A percentile compares a stretch with the other conserved stretches of the same genome.
phyloP scores from a whole-genome alignment of 768 basidiomycete species.

The Boletus huronensis region DNA sequence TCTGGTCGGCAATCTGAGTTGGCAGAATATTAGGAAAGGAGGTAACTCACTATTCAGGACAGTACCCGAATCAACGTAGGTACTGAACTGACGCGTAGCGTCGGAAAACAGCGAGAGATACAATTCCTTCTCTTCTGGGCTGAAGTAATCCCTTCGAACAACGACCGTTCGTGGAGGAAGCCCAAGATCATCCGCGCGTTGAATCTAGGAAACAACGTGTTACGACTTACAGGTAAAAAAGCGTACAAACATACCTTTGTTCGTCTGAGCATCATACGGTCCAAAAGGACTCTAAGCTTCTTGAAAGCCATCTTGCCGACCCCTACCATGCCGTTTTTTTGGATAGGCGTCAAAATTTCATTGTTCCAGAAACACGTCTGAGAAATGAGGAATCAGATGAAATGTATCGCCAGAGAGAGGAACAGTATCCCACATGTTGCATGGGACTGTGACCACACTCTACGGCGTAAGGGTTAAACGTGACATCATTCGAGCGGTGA shows the following conservation, averaged over 20 bases:
- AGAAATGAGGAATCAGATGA: conserved; percentile 4
- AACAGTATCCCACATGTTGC: conserved; percentile 57
- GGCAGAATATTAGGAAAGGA: neutral
- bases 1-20: conserved; percentile 40
- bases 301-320: conserved; percentile 84
- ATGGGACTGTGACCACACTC: conserved; percentile 84
- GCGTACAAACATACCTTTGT: conserved; percentile 55
- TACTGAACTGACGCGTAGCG: conserved; percentile 87
- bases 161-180: conserved; percentile 89
- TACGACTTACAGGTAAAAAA: neutral
- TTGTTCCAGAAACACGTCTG: conserved; percentile 97
- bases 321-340: conserved; percentile 80
- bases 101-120: conserved; percentile 90
- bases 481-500: neutral
- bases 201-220: conserved; percentile 48
- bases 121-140: conserved; percentile 94
- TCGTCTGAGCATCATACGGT: conserved; percentile 92
- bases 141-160: conserved; percentile 89
- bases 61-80: conserved; percentile 88
- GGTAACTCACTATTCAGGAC: conserved; percentile 78
- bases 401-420: neutral
- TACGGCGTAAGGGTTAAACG: conserved; percentile 25
- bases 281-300: conserved; percentile 84
- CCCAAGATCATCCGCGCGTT: conserved; percentile 95
- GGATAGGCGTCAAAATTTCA: conserved; percentile 94